Base-by-base conservation (phyloP, 2,329 filamentous ascomycete species). In the Colletotrichum phormii region DNA sequence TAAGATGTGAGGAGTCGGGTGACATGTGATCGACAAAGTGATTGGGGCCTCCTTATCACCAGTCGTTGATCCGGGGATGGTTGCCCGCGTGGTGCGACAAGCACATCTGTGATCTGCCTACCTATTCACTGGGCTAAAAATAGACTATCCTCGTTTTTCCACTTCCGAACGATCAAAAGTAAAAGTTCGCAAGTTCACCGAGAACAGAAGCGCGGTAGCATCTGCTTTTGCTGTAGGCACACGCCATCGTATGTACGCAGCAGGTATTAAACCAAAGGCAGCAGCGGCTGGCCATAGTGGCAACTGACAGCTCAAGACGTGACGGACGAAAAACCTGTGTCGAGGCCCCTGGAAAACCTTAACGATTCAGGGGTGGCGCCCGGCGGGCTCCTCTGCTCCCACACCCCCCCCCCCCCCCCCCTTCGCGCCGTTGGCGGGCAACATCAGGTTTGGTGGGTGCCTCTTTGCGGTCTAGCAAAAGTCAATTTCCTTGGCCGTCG, bases 21-120 rank as follows among this genome's bases (percentile, higher is more conserved):
- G 26, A n/a, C 64, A 68, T 63, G 53, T 64, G 69, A 72, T 64
- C 59, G 65, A 35, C 69, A 22, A 18, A 53, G 26, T 18, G 46
- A 3, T 26, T 49, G 5, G 26, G 22, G 15, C 18, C 51, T 26
- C 24, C 24, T 58, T 62, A 26, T 62, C 64, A 51, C 42, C 42
- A 49, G 18, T 29, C 18, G 57, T 55, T 54, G 63, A 71, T 61
- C 63, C 33, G 53, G 26, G 60, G 22, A 4, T 24, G 18, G 67
- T 13, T 49, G 46, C 49, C n/a, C 35, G 53, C 53, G 61, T 66
- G 46, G 67, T 63, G 62, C 62, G 46, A 60, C 22, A 18, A 46
- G 35, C 46, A 46, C 26, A 33, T 26, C 22, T 29, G 5, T 3
- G n/a, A 18, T 18, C 37, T 18, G 37, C 18, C 37, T 42, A 42